Evolutionary conservation across 2,329 filamentous ascomycete species (phyloP), one percentile per base, ranked within the genome.

Genomic region (Pseudodiploospora longispora): DNA sequence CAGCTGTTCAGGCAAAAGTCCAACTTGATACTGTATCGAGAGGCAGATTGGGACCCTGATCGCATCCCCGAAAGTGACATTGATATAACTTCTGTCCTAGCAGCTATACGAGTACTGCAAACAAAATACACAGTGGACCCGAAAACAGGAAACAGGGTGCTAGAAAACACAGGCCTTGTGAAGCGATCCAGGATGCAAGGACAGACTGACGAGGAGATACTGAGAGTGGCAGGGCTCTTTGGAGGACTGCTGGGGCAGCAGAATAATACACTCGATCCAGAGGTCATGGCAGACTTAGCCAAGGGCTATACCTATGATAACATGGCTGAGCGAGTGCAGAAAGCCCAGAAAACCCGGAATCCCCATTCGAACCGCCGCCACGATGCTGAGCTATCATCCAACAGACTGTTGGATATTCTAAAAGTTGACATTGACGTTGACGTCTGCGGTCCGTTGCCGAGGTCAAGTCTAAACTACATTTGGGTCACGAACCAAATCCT

Each of bases 31-130:
- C 28, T 58, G 0, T 65, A 56, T 36, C 54, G 53, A 4, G 51
- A 55, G 6, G 60, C 61, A 6, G 51, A 56, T 6, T 71, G 64
- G 65, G 51, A 64, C 29, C 33, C 55, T 6, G 58, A 65, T 6
- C 55, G 55, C 5, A 64, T 71, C 7, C 60, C 63, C 1, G 63
- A 68, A 34, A 47, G 50, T 1, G 58, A 64, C 1, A 10, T 69
- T 30, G 42, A 47, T 0, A 28, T 58, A 4, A 10, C 7, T 0
- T 64, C 59, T 1, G 2, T 50, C 0, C 32, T 68, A 8, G 55
- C 46, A 2, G n/a, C 51, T 27, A 28, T 60, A 9, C 59, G 64
- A 30, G 41, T 63, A n/a, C 9, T 34, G 19, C 50, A 59, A 43
- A 59, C 57, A 5, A 61, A 59, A 44, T 40, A 32, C 1, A 12